A percentile compares a stretch with the other conserved stretches of the same genome.
These are phyloP conservation scores for Erysimum pusillum DNA, from an alignment of 441 rosid genomes.

Conservation along the genomic window DNA sequence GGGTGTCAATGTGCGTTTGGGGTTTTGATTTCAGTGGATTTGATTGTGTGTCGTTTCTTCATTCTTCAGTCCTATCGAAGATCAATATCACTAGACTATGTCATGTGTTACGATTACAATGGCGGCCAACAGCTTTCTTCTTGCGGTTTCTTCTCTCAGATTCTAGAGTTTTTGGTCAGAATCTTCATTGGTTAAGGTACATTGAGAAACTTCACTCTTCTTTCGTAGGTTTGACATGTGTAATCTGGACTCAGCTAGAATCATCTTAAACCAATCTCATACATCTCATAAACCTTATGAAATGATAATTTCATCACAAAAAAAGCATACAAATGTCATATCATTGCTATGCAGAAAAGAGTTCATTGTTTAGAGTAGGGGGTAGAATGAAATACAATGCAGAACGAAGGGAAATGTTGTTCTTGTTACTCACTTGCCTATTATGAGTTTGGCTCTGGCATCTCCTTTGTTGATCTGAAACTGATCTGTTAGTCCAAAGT, in stretches of 20 bases:
- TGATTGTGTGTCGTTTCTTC: neutral
- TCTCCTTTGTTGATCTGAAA: slow-evolving; percentile 63
- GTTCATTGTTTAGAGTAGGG: slow-evolving; percentile 15
- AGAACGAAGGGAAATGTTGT: neutral
- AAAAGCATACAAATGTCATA: slow-evolving; percentile 8
- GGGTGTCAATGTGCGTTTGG: neutral
- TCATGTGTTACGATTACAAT: neutral
- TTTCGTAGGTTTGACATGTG: neutral
- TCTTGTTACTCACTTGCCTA: slow-evolving; percentile 49
- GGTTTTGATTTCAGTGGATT: slow-evolving; percentile 1
- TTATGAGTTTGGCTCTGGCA: slow-evolving; percentile 59
- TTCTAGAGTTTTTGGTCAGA: slow-evolving; percentile 3
- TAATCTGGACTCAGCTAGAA: neutral
- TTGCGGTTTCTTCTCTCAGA: neutral
- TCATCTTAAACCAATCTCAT: neutral
- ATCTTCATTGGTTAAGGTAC: slow-evolving; percentile 10
- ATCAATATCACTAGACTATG: neutral
- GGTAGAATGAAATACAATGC: neutral
- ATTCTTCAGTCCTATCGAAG: neutral
- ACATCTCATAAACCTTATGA: neutral
- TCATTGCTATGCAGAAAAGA: slow-evolving; percentile 8
- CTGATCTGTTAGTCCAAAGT: slow-evolving; percentile 65
- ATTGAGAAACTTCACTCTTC: neutral
- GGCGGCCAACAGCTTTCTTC: neutral
- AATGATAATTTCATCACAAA: slow-evolving; percentile 7